Percentiles rank a stretch among this genome's conserved stretches.
Conservation (phyloP, 148 eudicot genomes). For the Euryodendron excelsum region DNA sequence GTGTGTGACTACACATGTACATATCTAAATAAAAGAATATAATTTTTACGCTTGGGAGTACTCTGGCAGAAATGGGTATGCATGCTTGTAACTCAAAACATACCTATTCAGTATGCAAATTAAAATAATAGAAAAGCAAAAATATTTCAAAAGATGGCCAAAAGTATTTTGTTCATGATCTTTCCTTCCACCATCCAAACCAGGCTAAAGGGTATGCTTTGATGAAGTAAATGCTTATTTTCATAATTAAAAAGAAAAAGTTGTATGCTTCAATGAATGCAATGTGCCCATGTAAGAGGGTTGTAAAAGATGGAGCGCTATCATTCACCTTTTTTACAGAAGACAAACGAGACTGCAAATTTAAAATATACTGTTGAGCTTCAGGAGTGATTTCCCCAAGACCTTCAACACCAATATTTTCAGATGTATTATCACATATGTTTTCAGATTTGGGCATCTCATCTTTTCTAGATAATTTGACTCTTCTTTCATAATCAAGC, state of each 20-base stretch:
- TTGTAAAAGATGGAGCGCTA: neutral
- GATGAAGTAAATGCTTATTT: neutral
- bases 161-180: neutral
- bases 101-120: no score
- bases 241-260: neutral
- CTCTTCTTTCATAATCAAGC: constrained; percentile 45
- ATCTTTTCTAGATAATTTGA: constrained; percentile 34
- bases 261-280: neutral
- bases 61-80: neutral
- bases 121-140: neutral
- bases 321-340: constrained; percentile 66
- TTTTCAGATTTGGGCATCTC: constrained; percentile 36
- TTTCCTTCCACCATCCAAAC: neutral
- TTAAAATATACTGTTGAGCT: constrained; percentile 59
- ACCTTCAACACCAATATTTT: constrained; percentile 42
- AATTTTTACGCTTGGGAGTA: no score
- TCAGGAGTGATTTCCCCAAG: constrained; percentile 75
- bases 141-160: neutral
- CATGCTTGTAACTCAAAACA: no score
- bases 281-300: neutral
- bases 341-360: constrained; percentile 66
- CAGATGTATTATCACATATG: constrained; percentile 31
- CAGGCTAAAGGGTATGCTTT: neutral
- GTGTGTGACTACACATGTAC: no score
- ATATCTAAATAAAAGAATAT: no score